Percentiles rank a stretch among this genome's conserved stretches.
These are phyloP conservation scores for Eleusine coracana DNA, from an alignment of 176 grass and related monocot genomes.

Conservation along the genomic window DNA sequence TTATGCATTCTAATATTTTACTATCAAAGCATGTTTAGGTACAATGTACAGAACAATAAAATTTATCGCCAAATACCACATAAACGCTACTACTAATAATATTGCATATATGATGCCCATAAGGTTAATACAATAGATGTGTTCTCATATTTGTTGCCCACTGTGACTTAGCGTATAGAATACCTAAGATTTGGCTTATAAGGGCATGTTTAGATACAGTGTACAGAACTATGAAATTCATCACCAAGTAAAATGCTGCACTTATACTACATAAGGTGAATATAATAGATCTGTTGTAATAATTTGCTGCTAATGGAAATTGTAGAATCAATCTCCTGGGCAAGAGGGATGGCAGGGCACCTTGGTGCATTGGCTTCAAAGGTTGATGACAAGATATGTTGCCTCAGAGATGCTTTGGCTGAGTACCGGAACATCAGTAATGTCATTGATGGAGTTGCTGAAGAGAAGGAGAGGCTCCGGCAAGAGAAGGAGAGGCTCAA, in stretches of 20 bases:
- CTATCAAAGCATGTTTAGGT: background rate
- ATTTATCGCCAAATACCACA: background rate
- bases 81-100: background rate
- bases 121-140: background rate
- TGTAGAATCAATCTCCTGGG: constrained; percentile 16
- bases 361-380: constrained; percentile 22
- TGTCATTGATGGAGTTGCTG: background rate
- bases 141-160: no score
- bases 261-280: background rate
- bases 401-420: background rate
- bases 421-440: constrained; percentile 25
- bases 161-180: no score
- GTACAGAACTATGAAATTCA: no score
- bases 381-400: constrained; percentile 22
- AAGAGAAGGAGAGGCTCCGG: constrained; percentile 35
- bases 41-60: background rate
- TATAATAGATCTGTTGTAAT: background rate
- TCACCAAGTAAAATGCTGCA: background rate
- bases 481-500: constrained; percentile 26
- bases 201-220: no score
- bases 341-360: background rate
- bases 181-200: no score
- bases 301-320: background rate
- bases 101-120: background rate
- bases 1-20: background rate